Base-by-base conservation (phyloP, 2,329 filamentous ascomycete genomes). In the Davidsoniella eucalypti region DNA sequence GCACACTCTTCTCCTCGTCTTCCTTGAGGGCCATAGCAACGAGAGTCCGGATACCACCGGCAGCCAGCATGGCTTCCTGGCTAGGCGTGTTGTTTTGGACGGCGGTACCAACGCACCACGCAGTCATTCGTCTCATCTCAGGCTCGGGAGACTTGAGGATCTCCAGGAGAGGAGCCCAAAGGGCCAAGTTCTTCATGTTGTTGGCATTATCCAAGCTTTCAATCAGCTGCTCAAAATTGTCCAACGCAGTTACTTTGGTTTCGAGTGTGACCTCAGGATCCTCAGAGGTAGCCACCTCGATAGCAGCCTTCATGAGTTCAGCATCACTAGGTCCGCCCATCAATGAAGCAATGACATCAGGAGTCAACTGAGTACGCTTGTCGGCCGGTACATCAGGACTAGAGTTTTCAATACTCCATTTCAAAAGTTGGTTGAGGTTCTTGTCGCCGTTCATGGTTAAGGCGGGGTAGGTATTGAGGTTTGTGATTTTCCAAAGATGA, bases 141-240 rank as follows among this genome's bases (percentile, higher is more conserved):
- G 71, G 62, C 60, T 92, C 82, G 9, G 75, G 70, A 59, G 80
- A 73, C 46, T 72, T 69, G 12, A 98, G 70, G 55, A 83, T 77
- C 7, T 71, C 66, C 9, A 95, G 69, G 38, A 98, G 70, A 8
- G 86, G 86, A 9, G 76, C 74, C 92, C 92, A 98, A 29, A 96
- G 72, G 5, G 75, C 74, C 17, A 95, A 69, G 25, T 75, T 75
- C 56, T 80, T 80, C 58, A 98, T 76, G 67, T 95, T 93, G 70
- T 96, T 98, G 52, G 92, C 90, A 64, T 98, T 98, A 71, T 98
- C 92, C 58, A 96, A 78, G 55, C 77, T 80, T 69, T 95, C 87
- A 59, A 95, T 82, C 53, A 94, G 71, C 65, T 94, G 86, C 68
- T 94, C 88, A 55, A 95, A 83, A 68, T 95, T 94, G 73, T 94